These are phyloP conservation scores for Jatropha podagrica DNA, from an alignment of 441 rosid species.

Conservation along the genomic window DNA sequence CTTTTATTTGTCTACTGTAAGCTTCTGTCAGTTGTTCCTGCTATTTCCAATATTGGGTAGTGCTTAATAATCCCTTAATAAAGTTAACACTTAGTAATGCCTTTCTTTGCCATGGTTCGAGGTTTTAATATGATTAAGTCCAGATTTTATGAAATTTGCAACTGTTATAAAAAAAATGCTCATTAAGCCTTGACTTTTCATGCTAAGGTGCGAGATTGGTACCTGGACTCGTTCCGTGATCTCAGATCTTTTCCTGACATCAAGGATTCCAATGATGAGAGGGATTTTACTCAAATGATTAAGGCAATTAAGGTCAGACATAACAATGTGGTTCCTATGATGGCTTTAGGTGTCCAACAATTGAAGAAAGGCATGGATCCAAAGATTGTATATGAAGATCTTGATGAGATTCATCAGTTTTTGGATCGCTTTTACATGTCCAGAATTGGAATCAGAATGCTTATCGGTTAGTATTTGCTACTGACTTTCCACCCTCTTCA, in stretches of 20 bases:
- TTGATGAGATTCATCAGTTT: constrained; percentile 89
- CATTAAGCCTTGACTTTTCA: constrained; percentile 10
- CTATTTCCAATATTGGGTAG: too few species aligned
- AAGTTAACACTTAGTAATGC: not conserved
- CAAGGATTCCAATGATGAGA: constrained; percentile 63
- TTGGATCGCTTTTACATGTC: constrained; percentile 97
- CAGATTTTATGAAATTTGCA: not conserved
- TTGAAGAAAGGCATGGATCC: constrained; percentile 69
- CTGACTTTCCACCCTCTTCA: not conserved
- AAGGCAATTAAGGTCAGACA: constrained; percentile 96
- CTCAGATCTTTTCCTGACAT: constrained; percentile 81
- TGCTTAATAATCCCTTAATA: too few species aligned
- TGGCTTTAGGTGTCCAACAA: constrained; percentile 97
- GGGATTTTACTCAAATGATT: constrained; percentile 84
- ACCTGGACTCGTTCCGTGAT: constrained; percentile 92
- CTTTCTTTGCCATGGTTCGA: not conserved
- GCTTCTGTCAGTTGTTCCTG: not conserved
- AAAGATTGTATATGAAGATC: constrained; percentile 54
- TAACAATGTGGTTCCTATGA: constrained; percentile 92
- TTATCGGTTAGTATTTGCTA: constrained; percentile 60
- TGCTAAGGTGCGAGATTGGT: constrained; percentile 93
- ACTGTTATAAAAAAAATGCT: not conserved
- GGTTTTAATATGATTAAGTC: not conserved
- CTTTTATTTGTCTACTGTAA: not conserved
- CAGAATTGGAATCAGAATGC: constrained; percentile 95